Conservation (phyloP, 2,329 filamentous ascomycete genomes). For the Nothophoma quercina region DNA sequence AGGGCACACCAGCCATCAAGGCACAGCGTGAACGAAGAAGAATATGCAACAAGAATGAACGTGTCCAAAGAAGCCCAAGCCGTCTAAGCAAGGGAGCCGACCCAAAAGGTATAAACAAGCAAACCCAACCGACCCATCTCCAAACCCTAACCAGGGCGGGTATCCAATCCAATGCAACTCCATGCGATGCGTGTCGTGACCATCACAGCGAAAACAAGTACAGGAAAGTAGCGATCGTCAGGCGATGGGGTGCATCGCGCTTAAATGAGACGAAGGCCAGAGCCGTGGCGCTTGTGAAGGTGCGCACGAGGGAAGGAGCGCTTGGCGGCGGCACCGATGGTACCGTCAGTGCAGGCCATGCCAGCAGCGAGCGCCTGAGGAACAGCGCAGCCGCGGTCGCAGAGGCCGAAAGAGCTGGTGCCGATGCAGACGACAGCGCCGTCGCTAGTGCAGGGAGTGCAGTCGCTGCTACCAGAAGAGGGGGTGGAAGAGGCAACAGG, state of each 20-base stretch:
- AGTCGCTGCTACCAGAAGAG: constrained; percentile 21
- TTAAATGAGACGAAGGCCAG: constrained; percentile 31
- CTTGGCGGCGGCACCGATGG: constrained; percentile 27
- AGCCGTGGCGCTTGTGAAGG: constrained; percentile 40
- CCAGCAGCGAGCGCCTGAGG: constrained; percentile 52
- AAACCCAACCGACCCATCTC: constrained; percentile 23
- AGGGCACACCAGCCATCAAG: constrained; percentile 19
- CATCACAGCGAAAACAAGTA: constrained; percentile 14
- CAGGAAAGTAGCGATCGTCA: constrained; percentile 7
- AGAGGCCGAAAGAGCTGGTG: constrained; percentile 52
- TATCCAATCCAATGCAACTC: constrained; percentile 31
- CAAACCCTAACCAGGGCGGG: constrained; percentile 17
- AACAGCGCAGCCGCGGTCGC: constrained; percentile 54
- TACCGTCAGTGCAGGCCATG: constrained; percentile 51
- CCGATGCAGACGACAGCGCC: constrained; percentile 56
- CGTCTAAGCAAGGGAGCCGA: constrained; percentile 5
- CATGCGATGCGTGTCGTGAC: constrained; percentile 29
- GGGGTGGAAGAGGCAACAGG: constrained; percentile 13
- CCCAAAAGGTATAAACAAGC: constrained; percentile 26
- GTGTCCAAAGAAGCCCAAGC: constrained; percentile 13
- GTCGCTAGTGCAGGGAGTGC: constrained; percentile 49
- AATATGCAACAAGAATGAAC: constrained; percentile 16
- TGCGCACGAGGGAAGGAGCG: constrained; percentile 38
- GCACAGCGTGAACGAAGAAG: constrained; percentile 18
- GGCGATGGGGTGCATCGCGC: constrained; percentile 6